Conservation (phyloP, 129 eudicot genomes). For the Logfia minima region DNA sequence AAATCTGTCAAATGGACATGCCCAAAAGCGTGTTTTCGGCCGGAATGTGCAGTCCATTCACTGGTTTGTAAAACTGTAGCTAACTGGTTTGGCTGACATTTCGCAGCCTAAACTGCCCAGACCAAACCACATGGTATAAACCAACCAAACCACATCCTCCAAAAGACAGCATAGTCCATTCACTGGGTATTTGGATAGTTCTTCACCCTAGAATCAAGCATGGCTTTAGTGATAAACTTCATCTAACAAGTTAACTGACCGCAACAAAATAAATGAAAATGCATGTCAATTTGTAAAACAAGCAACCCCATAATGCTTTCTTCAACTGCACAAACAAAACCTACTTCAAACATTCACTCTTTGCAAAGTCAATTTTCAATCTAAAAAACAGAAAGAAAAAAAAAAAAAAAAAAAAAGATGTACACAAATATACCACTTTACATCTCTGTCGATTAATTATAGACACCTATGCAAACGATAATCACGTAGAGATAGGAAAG, state of each 20-base stretch:
- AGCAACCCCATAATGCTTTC: neutral
- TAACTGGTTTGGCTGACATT: neutral
- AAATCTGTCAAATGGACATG: neutral
- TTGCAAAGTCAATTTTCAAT: conserved; percentile 20
- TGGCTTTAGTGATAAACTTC: neutral
- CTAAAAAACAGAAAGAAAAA: neutral
- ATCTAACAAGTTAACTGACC: neutral
- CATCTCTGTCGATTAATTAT: conserved; percentile 1
- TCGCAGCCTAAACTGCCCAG: neutral
- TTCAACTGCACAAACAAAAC: conserved; percentile 20
- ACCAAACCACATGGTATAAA: neutral
- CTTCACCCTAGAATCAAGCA: neutral
- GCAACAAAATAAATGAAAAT: neutral
- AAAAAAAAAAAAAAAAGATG: neutral
- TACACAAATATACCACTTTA: conserved; percentile 21
- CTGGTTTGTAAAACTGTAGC: neutral
- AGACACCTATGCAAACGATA: neutral
- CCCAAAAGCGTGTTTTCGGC: neutral
- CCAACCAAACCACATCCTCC: neutral
- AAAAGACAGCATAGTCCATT: neutral
- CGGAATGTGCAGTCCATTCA: too few relatives aligned
- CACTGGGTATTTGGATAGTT: neutral
- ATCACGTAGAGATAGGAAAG: neutral
- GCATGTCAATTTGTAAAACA: neutral
- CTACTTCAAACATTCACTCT: conserved; percentile 8